A percentile compares a stretch with the other conserved stretches of the same genome.
phyloP scores from a whole-genome alignment of 2,329 filamentous ascomycete genomes.

The Clarireedia hainanense region DNA sequence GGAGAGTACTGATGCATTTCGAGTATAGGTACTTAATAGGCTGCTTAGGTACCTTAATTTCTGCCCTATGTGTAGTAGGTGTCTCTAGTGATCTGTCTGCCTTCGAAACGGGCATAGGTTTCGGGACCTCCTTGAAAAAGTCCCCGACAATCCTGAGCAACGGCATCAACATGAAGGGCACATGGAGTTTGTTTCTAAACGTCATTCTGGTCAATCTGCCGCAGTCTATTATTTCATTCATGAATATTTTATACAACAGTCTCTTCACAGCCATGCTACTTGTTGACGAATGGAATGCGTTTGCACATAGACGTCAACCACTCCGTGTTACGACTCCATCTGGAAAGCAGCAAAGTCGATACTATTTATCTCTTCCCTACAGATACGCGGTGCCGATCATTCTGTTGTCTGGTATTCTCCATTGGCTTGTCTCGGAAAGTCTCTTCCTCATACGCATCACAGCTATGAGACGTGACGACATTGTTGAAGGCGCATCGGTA shows the following conservation, averaged over 20 bases:
- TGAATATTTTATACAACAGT: conserved; percentile 29
- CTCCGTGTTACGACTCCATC: conserved; percentile 30
- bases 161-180: conserved; percentile 6
- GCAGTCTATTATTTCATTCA: conserved; percentile 27
- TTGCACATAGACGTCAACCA: conserved; percentile 27
- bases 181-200: conserved; percentile 12
- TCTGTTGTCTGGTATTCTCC: conserved; percentile 26
- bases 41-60: no score
- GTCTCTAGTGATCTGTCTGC: not conserved
- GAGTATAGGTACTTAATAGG: no score
- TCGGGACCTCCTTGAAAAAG: not conserved
- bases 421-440: conserved; percentile 35
- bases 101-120: not conserved
- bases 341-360: conserved; percentile 28
- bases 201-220: conserved; percentile 27
- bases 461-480: not conserved
- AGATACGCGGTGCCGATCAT: conserved; percentile 23
- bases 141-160: not conserved
- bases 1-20: no score
- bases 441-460: conserved; percentile 29
- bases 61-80: no score
- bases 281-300: conserved; percentile 17
- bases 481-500: conserved; percentile 1
- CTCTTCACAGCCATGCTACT: conserved; percentile 22
- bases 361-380: conserved; percentile 33